Evolutionary conservation across 768 basidiomycete genomes (phyloP).

Genomic region (Mycena amicta): DNA sequence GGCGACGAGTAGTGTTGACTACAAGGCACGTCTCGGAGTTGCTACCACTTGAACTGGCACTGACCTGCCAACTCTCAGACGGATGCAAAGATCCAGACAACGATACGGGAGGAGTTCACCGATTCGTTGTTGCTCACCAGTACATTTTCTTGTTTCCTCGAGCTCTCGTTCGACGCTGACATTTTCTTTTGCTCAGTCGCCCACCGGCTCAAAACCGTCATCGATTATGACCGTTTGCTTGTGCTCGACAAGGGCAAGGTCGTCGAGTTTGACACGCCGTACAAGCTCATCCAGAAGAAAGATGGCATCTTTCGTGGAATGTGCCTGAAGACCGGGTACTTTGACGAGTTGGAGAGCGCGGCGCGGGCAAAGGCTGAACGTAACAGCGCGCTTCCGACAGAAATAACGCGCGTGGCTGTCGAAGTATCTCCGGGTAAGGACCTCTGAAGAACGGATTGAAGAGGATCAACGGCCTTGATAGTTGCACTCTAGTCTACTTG

Average conservation of each 20-base stretch:
- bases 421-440: no score
- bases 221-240: constrained; percentile 79
- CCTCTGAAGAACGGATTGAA: no score
- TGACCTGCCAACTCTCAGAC: constrained; percentile 44
- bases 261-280: constrained; percentile 73
- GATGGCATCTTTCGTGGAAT: constrained; percentile 68
- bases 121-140: constrained; percentile 74
- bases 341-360: constrained; percentile 58
- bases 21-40: constrained; percentile 28
- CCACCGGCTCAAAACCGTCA: constrained; percentile 75
- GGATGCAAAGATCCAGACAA: constrained; percentile 86
- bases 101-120: constrained; percentile 85
- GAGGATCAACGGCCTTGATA: no score
- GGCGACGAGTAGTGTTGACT: constrained; percentile 85
- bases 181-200: constrained; percentile 49
- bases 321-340: constrained; percentile 73
- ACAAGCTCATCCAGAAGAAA: constrained; percentile 62
- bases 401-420: no score
- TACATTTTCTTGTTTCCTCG: constrained; percentile 34
- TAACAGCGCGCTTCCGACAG: constrained; percentile 5
- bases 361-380: constrained; percentile 47
- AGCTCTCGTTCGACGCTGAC: background rate
- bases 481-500: no score
- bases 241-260: constrained; percentile 78
- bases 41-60: background rate